Conservation (phyloP, 176 grass and related monocot species). For the Hordeum vulgare region MorexV3_pseudomolecules_assembly NC_058521.1:443612120-443612619, state of each 20-base stretch:
- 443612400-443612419: conserved; percentile 70
- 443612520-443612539: neutral
- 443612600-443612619: conserved; percentile 36
- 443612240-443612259: conserved; percentile 57
- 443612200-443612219: neutral
- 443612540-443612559: conserved; percentile 73
- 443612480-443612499: conserved; percentile 2
- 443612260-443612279: conserved; percentile 44
- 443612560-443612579: conserved; percentile 45
- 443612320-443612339: conserved; percentile 4
- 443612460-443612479: conserved; percentile 33
- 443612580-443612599: conserved; percentile 84
- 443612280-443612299: neutral
- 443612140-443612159: conserved; percentile 44
- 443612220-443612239: conserved; percentile 77
- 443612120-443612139: conserved; percentile 89
- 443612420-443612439: conserved; percentile 80
- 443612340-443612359: conserved; percentile 21
- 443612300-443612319: conserved; percentile 1
- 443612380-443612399: conserved; percentile 71
- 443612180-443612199: conserved; percentile 10
- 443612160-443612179: conserved; percentile 18
- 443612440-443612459: conserved; percentile 61
- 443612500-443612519: neutral
- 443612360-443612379: conserved; percentile 56